A percentile compares a stretch with the other conserved stretches of the same genome.
These are phyloP conservation scores for Ajuga chamaepitys DNA, from an alignment of 257 asterid species.

Conservation along the genomic window DNA sequence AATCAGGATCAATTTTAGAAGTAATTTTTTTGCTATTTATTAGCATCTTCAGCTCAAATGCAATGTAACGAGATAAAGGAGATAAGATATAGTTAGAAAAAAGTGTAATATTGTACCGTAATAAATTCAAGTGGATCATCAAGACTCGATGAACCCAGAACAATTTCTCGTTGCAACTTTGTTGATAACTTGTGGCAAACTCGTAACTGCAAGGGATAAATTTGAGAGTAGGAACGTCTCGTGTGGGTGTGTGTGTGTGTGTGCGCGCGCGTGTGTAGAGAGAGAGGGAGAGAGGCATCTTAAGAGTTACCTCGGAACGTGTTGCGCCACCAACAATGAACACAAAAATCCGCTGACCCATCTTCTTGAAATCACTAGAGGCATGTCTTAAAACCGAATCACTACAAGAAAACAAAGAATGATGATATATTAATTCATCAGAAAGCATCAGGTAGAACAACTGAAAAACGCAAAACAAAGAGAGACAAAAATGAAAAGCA, in stretches of 20 bases:
- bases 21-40: not conserved
- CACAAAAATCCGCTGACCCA: slow-evolving; percentile 96
- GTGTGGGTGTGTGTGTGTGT: not conserved
- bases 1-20: not conserved
- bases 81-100: slow-evolving; percentile 12
- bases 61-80: not conserved
- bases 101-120: slow-evolving; percentile 48
- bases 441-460: slow-evolving; percentile 9
- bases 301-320: slow-evolving; percentile 74
- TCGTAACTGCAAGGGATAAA: slow-evolving; percentile 57
- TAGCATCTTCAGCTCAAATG: not conserved
- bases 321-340: slow-evolving; percentile 99
- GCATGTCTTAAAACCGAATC: slow-evolving; percentile 90
- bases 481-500: not conserved
- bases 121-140: slow-evolving; percentile 95
- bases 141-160: slow-evolving; percentile 93
- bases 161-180: slow-evolving; percentile 77
- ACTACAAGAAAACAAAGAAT: slow-evolving; percentile 36
- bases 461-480: not conserved
- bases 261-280: not conserved
- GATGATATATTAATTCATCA: not conserved
- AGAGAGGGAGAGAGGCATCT: not conserved
- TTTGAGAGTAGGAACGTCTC: not conserved
- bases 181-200: slow-evolving; percentile 85
- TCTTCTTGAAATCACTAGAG: slow-evolving; percentile 90